Percentiles rank a stretch among this genome's conserved stretches.
phyloP scores from a whole-genome alignment of 768 basidiomycete species.

The Phylloporus sp. region DNA sequence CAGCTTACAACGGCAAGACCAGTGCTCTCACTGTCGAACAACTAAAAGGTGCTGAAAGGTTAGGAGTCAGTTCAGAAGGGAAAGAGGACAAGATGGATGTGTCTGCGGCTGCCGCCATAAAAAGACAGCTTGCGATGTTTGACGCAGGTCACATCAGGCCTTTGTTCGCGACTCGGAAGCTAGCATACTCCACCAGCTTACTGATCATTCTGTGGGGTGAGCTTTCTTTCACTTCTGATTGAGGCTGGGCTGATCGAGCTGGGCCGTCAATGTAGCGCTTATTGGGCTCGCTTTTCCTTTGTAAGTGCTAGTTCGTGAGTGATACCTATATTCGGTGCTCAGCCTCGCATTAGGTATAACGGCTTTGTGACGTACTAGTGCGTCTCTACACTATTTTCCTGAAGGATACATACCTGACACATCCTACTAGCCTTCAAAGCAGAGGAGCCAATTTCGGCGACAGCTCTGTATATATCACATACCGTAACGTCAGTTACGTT shows the following conservation, averaged over 20 bases:
- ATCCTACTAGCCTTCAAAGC: constrained; percentile 48
- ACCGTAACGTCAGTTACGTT: constrained; percentile 53
- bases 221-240: not conserved
- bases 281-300: constrained; percentile 77
- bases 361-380: constrained; percentile 53
- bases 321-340: not conserved
- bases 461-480: constrained; percentile 64
- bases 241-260: not conserved
- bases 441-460: constrained; percentile 70
- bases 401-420: not conserved
- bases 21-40: constrained; percentile 49
- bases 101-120: constrained; percentile 35
- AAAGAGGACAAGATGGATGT: constrained; percentile 28
- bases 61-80: constrained; percentile 6
- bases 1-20: constrained; percentile 53
- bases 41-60: constrained; percentile 30
- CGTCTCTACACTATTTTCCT: not conserved
- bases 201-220: constrained; percentile 53
- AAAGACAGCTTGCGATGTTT: constrained; percentile 38
- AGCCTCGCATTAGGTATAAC: constrained; percentile 38
- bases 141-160: constrained; percentile 42
- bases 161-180: constrained; percentile 47
- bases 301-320: constrained; percentile 27
- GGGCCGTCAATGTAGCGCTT: constrained; percentile 41
- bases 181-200: constrained; percentile 49